These are phyloP conservation scores for Neurospora sp. DNA, from an alignment of 2,329 filamentous ascomycete genomes.

Conservation along the genomic window DNA sequence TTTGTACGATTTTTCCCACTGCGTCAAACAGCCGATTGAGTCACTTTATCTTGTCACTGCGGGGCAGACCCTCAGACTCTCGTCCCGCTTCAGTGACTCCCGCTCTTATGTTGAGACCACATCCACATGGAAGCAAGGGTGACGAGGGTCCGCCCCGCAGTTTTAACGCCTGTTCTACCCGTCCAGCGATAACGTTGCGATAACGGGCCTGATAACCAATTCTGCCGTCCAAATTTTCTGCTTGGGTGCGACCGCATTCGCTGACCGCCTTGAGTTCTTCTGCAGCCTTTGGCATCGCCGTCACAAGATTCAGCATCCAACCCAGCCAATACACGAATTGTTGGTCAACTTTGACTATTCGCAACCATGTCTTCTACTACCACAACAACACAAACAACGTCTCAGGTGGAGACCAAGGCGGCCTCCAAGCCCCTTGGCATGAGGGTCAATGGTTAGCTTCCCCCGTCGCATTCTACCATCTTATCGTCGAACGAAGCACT, in stretches of 20 bases:
- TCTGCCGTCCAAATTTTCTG: conserved; percentile 8
- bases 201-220: not conserved
- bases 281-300: not conserved
- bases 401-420: conserved; percentile 25
- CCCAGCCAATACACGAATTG: not conserved
- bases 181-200: not conserved
- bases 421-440: conserved; percentile 47
- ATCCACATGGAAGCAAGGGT: not conserved
- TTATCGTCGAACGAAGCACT: not conserved
- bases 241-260: not conserved
- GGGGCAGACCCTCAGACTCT: not conserved
- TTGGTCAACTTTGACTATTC: not conserved
- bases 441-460: conserved; percentile 66
- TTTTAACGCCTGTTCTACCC: not conserved
- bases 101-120: no score
- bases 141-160: not conserved
- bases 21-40: not conserved
- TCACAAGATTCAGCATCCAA: not conserved
- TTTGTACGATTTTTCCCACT: not conserved
- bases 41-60: not conserved
- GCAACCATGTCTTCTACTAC: conserved; percentile 33
- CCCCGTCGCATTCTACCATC: not conserved
- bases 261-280: conserved; percentile 6
- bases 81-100: not conserved
- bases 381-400: conserved; percentile 21